Base-by-base conservation (phyloP, 805 yeast species). In the Starmerella davenportii region DNA sequence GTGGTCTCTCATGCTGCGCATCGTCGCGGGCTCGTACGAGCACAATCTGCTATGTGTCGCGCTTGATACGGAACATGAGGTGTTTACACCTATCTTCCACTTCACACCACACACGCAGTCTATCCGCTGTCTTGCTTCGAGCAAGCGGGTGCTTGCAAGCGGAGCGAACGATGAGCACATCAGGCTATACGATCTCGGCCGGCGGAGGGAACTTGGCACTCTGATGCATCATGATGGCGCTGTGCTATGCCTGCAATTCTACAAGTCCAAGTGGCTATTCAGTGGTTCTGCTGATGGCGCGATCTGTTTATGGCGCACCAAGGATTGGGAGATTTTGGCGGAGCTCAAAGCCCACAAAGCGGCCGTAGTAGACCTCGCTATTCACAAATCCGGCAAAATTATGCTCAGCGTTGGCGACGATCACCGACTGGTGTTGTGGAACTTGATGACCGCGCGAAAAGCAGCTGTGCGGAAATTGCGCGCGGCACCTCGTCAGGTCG, bases 91-190 rank as follows among this genome's bases (percentile, higher is more conserved):
- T 2, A 76, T 90, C 32, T 90, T 90, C 64, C 95, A 90, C 57
- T 87, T 90, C 60, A 82, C 87, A 50, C 93, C 98, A 1, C 98
- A 90, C 59, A 65, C 94, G 0, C 66, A 82, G 37, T 79, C 95
- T 27, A 81, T 90, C 40, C 77, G 85, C 56, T 68, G 90, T 35
- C 65, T 90, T 47, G 95, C 87, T 45, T 63, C 75, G 17, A 80
- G 90, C 21, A 77, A 72, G 50, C 65, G 95, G 52, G 84, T 82
- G 54, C 62, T 90, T 31, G 95, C 84, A 3, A 79, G 93, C 2
- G 98, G 96, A 3, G 76, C 93, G 3, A 87, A 87, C 55, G 98
- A 90, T 56, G 96, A 90, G 57, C 93, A 81, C 55, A 84, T 90
- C 42, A 74, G 93, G 50, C 79, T 90, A 15, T 90, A 90, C 56